Evolutionary conservation across 129 eudicot species (phyloP).

Genomic region (Pittosporum tobira): DNA sequence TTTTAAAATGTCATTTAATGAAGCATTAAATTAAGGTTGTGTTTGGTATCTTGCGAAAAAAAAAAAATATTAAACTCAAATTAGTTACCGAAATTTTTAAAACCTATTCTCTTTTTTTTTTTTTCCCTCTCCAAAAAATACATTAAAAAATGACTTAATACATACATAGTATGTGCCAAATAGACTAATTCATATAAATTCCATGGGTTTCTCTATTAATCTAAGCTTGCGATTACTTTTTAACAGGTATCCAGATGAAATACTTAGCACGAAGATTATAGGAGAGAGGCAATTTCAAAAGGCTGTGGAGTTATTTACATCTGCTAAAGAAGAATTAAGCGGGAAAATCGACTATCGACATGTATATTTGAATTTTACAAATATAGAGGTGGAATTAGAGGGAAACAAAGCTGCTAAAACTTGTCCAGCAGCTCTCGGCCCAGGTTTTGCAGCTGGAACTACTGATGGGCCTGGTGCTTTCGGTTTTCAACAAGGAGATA

Average conservation of each 20-base stretch:
- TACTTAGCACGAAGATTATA: conserved; percentile 51
- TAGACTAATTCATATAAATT: too few relatives aligned
- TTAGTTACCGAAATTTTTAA: too few relatives aligned
- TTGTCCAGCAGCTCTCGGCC: conserved; percentile 67
- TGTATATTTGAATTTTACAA: conserved; percentile 38
- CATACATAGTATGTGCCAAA: too few relatives aligned
- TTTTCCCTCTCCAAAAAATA: too few relatives aligned
- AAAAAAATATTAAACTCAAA: too few relatives aligned
- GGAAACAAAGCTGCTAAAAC: conserved; percentile 37
- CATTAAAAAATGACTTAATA: too few relatives aligned
- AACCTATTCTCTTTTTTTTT: too few relatives aligned
- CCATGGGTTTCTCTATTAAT: too few relatives aligned
- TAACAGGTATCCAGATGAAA: conserved; percentile 53
- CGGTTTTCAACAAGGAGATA: conserved; percentile 76
- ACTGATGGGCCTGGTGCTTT: conserved; percentile 76
- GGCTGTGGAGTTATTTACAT: conserved; percentile 43
- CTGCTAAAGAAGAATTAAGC: conserved; percentile 37
- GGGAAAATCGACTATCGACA: conserved; percentile 57
- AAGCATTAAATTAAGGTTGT: too few relatives aligned
- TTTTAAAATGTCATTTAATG: too few relatives aligned
- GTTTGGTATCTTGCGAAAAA: too few relatives aligned
- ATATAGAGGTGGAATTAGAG: conserved; percentile 34
- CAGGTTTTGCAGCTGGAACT: conserved; percentile 78
- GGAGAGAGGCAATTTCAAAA: conserved; percentile 60
- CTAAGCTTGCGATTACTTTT: neutral